These are phyloP conservation scores for Bretschneidera sinensis DNA, from an alignment of 345 rosid genomes.

Conservation along the genomic window DNA sequence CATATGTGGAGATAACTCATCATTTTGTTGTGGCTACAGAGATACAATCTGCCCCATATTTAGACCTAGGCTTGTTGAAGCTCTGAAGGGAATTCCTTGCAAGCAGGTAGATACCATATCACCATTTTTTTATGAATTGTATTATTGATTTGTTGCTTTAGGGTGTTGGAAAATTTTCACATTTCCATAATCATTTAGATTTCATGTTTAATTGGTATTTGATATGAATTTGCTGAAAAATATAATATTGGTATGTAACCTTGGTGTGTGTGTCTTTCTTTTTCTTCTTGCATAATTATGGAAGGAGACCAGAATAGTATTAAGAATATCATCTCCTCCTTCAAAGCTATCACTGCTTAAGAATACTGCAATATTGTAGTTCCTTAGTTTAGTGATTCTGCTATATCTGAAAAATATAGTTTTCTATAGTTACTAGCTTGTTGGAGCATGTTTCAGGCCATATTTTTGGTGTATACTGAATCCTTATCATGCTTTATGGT, in stretches of 20 bases:
- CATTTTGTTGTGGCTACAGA: slow-evolving; percentile 80
- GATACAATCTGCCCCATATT: slow-evolving; percentile 75
- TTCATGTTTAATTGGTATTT: too few relatives aligned
- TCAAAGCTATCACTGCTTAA: not conserved
- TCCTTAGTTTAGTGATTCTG: too few relatives aligned
- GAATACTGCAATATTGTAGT: too few relatives aligned
- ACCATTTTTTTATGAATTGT: not conserved
- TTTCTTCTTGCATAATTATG: not conserved
- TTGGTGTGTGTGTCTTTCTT: not conserved
- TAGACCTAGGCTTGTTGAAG: slow-evolving; percentile 80
- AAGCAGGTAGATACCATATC: slow-evolving; percentile 54
- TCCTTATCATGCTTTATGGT: not conserved
- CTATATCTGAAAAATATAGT: not conserved
- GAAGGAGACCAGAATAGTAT: not conserved
- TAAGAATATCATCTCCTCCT: not conserved
- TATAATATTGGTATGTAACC: not conserved
- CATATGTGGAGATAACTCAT: slow-evolving; percentile 94
- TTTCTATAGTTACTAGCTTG: not conserved
- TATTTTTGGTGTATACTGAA: not conserved
- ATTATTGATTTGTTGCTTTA: not conserved
- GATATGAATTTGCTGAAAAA: not conserved
- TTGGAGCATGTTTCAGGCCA: not conserved
- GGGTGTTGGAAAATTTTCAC: not conserved
- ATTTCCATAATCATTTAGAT: not conserved
- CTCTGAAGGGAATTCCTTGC: slow-evolving; percentile 73